Base-by-base conservation (phyloP, 371 early-diverging fungal species). In the Actinomortierella ambigua region DNA sequence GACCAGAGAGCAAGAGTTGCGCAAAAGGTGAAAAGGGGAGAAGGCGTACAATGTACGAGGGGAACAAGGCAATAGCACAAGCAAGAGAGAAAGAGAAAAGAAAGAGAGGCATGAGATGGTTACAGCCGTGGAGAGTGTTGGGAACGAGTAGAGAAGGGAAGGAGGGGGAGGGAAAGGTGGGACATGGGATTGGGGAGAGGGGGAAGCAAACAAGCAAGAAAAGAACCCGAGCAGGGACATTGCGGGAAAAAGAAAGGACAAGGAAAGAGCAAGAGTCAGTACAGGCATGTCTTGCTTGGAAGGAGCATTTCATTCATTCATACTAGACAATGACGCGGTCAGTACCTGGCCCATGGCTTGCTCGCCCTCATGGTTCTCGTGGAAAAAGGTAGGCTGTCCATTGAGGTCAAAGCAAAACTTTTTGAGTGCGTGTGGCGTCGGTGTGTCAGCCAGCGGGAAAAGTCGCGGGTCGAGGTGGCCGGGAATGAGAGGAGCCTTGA, bases 321-420 rank as follows among this genome's bases (percentile, higher is more conserved):
- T 17, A 54, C 14, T n/a, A 8, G 18, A 34, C 29, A 48, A 18
- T 46, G 46, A 22, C 23, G 47, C 9, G 24, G 15, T 13, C 28
- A 52, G 28, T 51, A 77, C 79, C 73, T 79, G 71, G 22, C 77
- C 62, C 60, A 79, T 69, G 41, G 69, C 56, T 43, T 69, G 62
- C 47, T 77, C 79, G 11, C 62, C 63, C 56, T 82, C 79, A 29
- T 87, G 82, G 48, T 82, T 69, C 70, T 88, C 87, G 26, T 77
- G 64, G 61, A 87, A 80, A 61, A 78, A 70, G 18, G 84, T 84
- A 11, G 84, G 84, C 39, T 84, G 77, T 9, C 88, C 87, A 69
- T 84, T 79, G 50, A 84, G 62, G 63, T 88, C 87, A 68, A 87
- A 85, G 57, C 83, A 81, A 62, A 88, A 86, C 60, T 78, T 76